Conservation (phyloP, 129 eudicot species). For the Tanacetum coccineum region DNA sequence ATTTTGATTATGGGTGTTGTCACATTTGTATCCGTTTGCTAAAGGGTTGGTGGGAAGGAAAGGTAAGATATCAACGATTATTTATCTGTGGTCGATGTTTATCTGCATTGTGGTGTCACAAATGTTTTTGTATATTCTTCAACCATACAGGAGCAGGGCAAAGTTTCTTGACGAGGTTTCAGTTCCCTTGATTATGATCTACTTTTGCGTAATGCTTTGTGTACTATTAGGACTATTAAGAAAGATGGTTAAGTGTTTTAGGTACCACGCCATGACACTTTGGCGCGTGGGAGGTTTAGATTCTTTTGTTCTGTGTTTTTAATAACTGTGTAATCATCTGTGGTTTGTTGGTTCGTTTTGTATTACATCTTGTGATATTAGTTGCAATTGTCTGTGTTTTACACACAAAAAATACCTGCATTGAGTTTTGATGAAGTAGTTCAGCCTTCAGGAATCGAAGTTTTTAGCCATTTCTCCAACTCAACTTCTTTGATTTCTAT, state of each 20-base stretch:
- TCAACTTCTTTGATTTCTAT: too few relatives aligned
- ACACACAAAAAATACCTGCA: not conserved
- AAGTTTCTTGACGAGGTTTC: slow-evolving; percentile 9
- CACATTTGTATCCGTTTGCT: slow-evolving; percentile 66
- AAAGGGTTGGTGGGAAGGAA: slow-evolving; percentile 70
- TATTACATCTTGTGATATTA: slow-evolving; percentile 16
- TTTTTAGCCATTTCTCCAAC: too few relatives aligned
- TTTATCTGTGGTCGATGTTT: too few relatives aligned
- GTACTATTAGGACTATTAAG: not conserved
- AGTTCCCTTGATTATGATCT: slow-evolving; percentile 19
- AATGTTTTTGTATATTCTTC: slow-evolving; percentile 28
- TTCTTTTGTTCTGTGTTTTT: slow-evolving; percentile 1
- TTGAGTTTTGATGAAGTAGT: slow-evolving; percentile 42
- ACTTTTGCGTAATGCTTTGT: not conserved
- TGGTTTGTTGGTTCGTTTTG: slow-evolving; percentile 7
- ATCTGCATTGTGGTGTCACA: slow-evolving; percentile 32
- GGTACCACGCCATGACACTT: slow-evolving; percentile 10
- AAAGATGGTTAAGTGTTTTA: not conserved
- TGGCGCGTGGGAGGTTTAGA: slow-evolving; percentile 7
- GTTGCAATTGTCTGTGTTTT: too few relatives aligned
- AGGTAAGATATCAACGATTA: too few relatives aligned
- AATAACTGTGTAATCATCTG: not conserved
- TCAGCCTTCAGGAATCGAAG: slow-evolving; percentile 49
- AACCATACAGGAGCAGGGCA: slow-evolving; percentile 27
- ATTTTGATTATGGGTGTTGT: too few relatives aligned